Conservation (phyloP, 768 basidiomycete species). For the Xanthoconium stramineum region DNA sequence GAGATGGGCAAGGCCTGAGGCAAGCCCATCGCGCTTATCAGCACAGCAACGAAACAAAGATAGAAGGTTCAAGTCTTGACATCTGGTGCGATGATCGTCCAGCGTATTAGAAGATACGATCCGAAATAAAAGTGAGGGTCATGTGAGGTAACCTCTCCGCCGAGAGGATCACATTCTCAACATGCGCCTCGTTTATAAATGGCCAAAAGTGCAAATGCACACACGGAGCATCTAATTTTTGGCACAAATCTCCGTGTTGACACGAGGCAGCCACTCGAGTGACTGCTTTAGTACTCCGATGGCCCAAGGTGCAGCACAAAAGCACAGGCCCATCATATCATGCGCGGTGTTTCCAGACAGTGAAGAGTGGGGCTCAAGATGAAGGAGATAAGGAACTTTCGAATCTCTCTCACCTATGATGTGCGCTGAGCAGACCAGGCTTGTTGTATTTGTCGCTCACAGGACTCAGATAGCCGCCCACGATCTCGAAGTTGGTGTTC, state of each 20-base stretch:
- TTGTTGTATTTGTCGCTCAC: constrained; percentile 98
- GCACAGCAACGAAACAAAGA: constrained; percentile 8
- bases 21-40: constrained; percentile 10
- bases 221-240: constrained; percentile 1
- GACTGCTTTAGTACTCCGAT: constrained; percentile 8
- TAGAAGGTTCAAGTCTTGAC: constrained; percentile 10
- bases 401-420: constrained; percentile 69
- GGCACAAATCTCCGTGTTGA: constrained; percentile 3
- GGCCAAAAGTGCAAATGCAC: constrained; percentile 4
- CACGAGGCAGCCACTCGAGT: constrained; percentile 19
- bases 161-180: constrained; percentile 1
- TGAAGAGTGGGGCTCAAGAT: background rate
- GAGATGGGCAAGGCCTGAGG: constrained; percentile 10
- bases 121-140: constrained; percentile 6
- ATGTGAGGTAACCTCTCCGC: constrained; percentile 13
- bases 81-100: constrained; percentile 7
- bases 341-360: background rate
- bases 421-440: constrained; percentile 82
- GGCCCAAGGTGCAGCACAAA: background rate
- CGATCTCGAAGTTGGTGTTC: constrained; percentile 89
- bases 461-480: constrained; percentile 95
- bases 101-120: constrained; percentile 10
- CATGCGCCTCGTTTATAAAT: background rate
- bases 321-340: constrained; percentile 3
- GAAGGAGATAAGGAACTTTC: background rate